phyloP scores from a whole-genome alignment of 73 alveolate species.

The Tetrahymena thermophila region DNA sequence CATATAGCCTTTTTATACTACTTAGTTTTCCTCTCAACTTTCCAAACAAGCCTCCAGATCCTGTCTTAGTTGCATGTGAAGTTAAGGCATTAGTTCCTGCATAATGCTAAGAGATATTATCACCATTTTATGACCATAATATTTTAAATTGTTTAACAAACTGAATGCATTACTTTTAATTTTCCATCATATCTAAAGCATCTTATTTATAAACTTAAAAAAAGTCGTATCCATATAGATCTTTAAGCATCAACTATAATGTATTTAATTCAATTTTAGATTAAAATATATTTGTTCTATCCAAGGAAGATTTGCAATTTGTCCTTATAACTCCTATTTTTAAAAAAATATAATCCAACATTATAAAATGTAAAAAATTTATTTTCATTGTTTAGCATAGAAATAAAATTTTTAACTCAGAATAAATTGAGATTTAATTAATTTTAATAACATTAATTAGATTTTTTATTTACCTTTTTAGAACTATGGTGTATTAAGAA shows the following conservation, averaged over 20 bases:
- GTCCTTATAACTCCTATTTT: slow-evolving; percentile 75
- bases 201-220: neutral
- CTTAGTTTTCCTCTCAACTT: neutral
- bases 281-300: slow-evolving; percentile 81
- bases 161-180: neutral
- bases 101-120: slow-evolving; percentile 76
- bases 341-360: neutral
- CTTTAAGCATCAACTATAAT: neutral
- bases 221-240: neutral
- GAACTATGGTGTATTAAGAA: neutral
- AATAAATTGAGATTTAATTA: too few species aligned
- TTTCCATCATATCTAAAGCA: neutral
- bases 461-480: neutral
- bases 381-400: neutral
- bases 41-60: slow-evolving; percentile 11
- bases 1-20: neutral
- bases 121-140: slow-evolving; percentile 93
- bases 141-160: slow-evolving; percentile 17
- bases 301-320: slow-evolving; percentile 90
- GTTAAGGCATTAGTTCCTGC: slow-evolving; percentile 92
- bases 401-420: neutral
- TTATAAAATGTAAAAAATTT: neutral
- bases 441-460: too few species aligned
- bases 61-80: slow-evolving; percentile 87
- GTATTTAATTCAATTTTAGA: neutral